These are phyloP conservation scores for Saturnispora sanitii DNA, from an alignment of 805 yeast genomes.

Conservation along the genomic window DNA sequence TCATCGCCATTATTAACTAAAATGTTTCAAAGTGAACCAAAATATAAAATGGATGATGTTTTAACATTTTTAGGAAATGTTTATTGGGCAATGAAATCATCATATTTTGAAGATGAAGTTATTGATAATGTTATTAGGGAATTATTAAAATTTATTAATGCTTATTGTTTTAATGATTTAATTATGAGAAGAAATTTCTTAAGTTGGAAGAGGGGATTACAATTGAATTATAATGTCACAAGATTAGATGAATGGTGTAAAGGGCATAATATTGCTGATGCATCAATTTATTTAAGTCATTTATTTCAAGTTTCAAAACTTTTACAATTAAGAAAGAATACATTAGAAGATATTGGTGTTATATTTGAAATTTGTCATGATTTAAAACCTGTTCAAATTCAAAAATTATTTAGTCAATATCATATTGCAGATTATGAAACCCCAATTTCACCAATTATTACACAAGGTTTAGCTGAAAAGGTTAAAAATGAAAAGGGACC, in stretches of 20 bases:
- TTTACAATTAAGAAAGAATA: conserved; percentile 82
- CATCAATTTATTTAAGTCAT: conserved; percentile 73
- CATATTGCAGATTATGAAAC: conserved; percentile 90
- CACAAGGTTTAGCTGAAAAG: conserved; percentile 70
- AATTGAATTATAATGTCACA: conserved; percentile 91
- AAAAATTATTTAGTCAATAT: conserved; percentile 81
- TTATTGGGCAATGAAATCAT: conserved; percentile 87
- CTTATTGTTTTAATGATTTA: conserved; percentile 88
- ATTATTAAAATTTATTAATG: conserved; percentile 77
- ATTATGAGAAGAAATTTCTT: conserved; percentile 89
- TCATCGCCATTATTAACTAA: conserved; percentile 71
- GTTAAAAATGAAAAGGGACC: conserved; percentile 52
- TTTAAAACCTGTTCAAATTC: conserved; percentile 90
- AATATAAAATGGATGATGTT: conserved; percentile 90
- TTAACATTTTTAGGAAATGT: conserved; percentile 81
- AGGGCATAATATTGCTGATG: conserved; percentile 83
- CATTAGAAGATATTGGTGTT: conserved; percentile 81
- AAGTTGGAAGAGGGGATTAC: conserved; percentile 97
- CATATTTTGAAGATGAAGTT: conserved; percentile 76
- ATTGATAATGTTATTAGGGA: conserved; percentile 78
- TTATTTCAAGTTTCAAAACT: conserved; percentile 88
- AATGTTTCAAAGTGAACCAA: conserved; percentile 61
- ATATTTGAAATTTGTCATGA: conserved; percentile 93
- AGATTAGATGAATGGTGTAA: conserved; percentile 98
- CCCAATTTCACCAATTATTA: conserved; percentile 75